Evolutionary conservation across 1,284 basidiomycete species (phyloP).

Genomic region (Cutaneotrichosporon arboriforme): DNA sequence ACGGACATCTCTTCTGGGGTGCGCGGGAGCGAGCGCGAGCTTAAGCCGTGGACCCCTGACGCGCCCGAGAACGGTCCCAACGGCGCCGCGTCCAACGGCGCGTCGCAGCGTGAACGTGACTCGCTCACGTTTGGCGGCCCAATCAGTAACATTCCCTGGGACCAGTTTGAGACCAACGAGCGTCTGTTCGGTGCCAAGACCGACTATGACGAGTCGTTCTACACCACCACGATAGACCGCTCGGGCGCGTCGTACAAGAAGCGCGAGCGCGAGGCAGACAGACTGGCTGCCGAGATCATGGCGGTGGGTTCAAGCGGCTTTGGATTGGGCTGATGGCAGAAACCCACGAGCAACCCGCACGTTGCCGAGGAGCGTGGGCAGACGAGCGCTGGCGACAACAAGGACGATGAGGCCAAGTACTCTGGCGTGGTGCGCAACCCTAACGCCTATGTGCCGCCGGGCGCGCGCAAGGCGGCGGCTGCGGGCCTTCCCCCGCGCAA

Average conservation of each 20-base stretch:
- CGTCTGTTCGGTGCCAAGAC: constrained; percentile 86
- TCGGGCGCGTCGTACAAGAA: constrained; percentile 71
- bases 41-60: constrained; percentile 70
- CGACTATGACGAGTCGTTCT: constrained; percentile 86
- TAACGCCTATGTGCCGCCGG: constrained; percentile 89
- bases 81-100: constrained; percentile 14
- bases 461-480: constrained; percentile 56
- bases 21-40: constrained; percentile 60
- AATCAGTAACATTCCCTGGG: constrained; percentile 58
- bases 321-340: constrained; percentile 49
- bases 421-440: constrained; percentile 82
- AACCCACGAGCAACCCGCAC: constrained; percentile 69
- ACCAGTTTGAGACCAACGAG: constrained; percentile 95
- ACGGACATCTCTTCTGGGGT: constrained; percentile 65
- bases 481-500: constrained; percentile 9
- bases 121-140: constrained; percentile 41
- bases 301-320: constrained; percentile 53
- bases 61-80: constrained; percentile 26
- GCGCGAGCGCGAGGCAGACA: constrained; percentile 78
- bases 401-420: constrained; percentile 96
- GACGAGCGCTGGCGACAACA: constrained; percentile 57
- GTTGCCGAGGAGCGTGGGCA: constrained; percentile 83
- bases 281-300: constrained; percentile 85
- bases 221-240: constrained; percentile 91
- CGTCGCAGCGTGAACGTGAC: constrained; percentile 18